phyloP scores from a whole-genome alignment of 2,329 filamentous ascomycete species.

The Lasiodiplodia citricola region DNA sequence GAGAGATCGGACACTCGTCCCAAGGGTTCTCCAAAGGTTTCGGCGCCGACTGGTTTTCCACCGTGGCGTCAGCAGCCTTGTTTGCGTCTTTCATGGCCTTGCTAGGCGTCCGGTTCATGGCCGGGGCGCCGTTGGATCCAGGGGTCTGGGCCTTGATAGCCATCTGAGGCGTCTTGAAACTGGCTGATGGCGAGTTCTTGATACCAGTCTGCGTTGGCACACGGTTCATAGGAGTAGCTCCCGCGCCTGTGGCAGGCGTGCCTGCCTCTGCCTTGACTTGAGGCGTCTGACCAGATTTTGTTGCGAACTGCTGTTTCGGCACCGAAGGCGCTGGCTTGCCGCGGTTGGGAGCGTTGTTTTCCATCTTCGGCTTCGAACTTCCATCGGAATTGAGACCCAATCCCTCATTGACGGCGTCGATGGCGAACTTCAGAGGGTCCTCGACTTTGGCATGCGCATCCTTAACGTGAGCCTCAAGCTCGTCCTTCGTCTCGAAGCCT shows the following conservation, averaged over 20 bases:
- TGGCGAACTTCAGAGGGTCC: slow-evolving; percentile 61
- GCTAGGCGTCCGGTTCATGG: slow-evolving; percentile 26
- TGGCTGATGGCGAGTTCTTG: slow-evolving; percentile 44
- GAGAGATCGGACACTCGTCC: slow-evolving; percentile 23
- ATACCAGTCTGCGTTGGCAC: slow-evolving; percentile 44
- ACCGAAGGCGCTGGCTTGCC: slow-evolving; percentile 31
- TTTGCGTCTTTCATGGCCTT: slow-evolving; percentile 13
- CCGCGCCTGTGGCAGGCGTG: slow-evolving; percentile 41
- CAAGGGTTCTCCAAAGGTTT: slow-evolving; percentile 5
- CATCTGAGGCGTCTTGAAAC: slow-evolving; percentile 45
- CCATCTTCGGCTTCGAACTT: slow-evolving; percentile 45
- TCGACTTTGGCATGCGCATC: slow-evolving; percentile 60
- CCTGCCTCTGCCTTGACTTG: slow-evolving; percentile 39
- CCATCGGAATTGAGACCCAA: slow-evolving; percentile 56
- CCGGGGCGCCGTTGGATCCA: slow-evolving; percentile 30
- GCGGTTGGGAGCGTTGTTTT: slow-evolving; percentile 34
- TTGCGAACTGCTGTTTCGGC: slow-evolving; percentile 34
- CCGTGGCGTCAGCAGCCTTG: neutral
- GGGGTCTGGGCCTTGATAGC: slow-evolving; percentile 42
- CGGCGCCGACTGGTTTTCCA: slow-evolving; percentile 9
- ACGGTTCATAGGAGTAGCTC: slow-evolving; percentile 45
- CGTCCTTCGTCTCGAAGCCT: slow-evolving; percentile 61
- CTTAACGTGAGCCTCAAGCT: slow-evolving; percentile 60
- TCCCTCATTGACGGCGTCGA: slow-evolving; percentile 57
- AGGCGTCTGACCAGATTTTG: slow-evolving; percentile 43